Conservation (phyloP, 2,329 filamentous ascomycete genomes). For the Myotisia sp. region DNA sequence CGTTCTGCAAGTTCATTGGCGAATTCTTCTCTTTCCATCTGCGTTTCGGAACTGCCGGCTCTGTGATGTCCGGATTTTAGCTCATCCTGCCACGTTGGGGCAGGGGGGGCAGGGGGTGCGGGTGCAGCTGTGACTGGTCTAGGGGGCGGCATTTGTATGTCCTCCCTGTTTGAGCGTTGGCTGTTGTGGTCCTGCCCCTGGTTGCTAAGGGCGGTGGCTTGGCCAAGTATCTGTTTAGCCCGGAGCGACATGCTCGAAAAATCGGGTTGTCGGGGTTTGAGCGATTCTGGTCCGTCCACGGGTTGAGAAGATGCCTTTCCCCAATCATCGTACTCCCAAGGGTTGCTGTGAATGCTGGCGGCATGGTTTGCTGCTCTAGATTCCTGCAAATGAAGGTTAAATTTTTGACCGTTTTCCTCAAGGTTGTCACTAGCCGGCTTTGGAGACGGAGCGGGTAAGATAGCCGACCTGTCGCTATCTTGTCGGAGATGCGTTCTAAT, state of each 20-base stretch:
- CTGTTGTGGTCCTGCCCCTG: conserved; percentile 10
- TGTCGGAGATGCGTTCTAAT: conserved; percentile 72
- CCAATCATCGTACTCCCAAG: conserved; percentile 41
- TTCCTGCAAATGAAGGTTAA: conserved; percentile 17
- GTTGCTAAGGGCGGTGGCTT: conserved; percentile 21
- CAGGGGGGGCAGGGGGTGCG: conserved; percentile 8
- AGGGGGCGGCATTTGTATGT: not conserved
- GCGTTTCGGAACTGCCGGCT: conserved; percentile 34
- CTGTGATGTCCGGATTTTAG: conserved; percentile 29
- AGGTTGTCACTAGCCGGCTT: conserved; percentile 21
- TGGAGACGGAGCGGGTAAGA: conserved; percentile 45
- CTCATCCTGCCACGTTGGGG: conserved; percentile 36
- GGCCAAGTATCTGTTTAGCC: conserved; percentile 26
- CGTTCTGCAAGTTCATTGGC: conserved; percentile 36
- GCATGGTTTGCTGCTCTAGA: conserved; percentile 32
- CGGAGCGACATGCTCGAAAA: conserved; percentile 20
- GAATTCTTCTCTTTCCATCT: conserved; percentile 35
- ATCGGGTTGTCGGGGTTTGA: conserved; percentile 6
- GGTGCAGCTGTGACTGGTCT: conserved; percentile 3
- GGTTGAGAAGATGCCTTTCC: conserved; percentile 19
- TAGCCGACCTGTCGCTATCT: conserved; percentile 67
- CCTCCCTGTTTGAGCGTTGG: not conserved
- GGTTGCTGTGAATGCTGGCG: conserved; percentile 38
- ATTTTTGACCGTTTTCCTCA: conserved; percentile 17
- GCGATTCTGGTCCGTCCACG: not conserved